These are phyloP conservation scores for Kodamaea hsintzibuensis DNA, from an alignment of 805 yeast genomes.

Conservation along the genomic window DNA sequence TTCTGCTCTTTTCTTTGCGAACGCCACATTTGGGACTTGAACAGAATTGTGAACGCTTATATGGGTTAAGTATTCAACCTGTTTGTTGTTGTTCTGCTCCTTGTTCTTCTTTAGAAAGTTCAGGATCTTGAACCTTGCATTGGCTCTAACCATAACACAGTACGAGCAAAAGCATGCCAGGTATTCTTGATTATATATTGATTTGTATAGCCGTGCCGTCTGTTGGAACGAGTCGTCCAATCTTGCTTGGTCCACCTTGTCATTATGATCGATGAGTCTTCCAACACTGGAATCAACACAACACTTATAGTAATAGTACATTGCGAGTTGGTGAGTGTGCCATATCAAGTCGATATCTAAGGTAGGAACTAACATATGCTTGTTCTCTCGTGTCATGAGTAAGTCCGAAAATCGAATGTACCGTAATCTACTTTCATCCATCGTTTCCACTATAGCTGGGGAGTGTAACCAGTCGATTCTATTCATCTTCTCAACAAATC, in stretches of 20 bases:
- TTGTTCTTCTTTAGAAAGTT: constrained; percentile 1
- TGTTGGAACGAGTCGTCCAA: constrained; percentile 17
- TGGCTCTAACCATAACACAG: constrained; percentile 6
- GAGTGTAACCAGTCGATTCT: constrained; percentile 20
- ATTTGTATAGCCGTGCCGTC: constrained; percentile 19
- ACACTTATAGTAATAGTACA: constrained; percentile 15
- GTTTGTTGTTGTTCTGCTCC: constrained; percentile 2
- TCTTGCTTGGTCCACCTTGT: constrained; percentile 23
- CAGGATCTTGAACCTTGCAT: background rate
- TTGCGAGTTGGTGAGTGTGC: constrained; percentile 28
- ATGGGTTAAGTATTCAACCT: constrained; percentile 19
- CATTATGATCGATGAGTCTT: constrained; percentile 25
- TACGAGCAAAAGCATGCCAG: constrained; percentile 23
- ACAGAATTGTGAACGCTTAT: constrained; percentile 6
- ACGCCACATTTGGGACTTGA: background rate
- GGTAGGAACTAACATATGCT: constrained; percentile 22
- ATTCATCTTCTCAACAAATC: constrained; percentile 22
- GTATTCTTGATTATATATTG: constrained; percentile 17
- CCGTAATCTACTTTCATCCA: constrained; percentile 17
- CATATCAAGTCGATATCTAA: constrained; percentile 29
- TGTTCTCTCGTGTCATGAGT: constrained; percentile 2
- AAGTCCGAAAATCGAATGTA: constrained; percentile 19
- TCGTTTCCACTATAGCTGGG: constrained; percentile 11
- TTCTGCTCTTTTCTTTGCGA: background rate
- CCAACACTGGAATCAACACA: constrained; percentile 8